These are phyloP conservation scores for Neostapfia colusana DNA, from an alignment of 176 grass and related monocot species.

Conservation along the genomic window DNA sequence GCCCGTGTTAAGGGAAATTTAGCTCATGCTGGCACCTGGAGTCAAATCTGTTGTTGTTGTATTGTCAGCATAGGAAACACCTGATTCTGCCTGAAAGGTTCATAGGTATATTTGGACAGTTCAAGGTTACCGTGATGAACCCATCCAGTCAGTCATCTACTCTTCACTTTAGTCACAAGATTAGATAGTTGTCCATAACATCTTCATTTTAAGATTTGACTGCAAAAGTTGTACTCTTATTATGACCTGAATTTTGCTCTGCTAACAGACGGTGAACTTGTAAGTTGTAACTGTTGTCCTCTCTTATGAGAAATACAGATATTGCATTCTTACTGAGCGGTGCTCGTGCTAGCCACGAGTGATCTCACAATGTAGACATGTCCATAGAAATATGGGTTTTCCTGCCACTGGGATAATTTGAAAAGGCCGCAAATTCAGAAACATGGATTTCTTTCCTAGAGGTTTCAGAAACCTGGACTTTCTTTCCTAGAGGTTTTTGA, in stretches of 20 bases:
- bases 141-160: not conserved
- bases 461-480: too few species aligned
- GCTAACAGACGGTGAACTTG: not conserved
- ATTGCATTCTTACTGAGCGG: not conserved
- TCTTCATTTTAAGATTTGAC: not conserved
- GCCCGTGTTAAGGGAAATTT: slow-evolving; percentile 78
- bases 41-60: not conserved
- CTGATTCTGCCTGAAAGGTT: slow-evolving; percentile 13
- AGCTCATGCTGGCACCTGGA: slow-evolving; percentile 12
- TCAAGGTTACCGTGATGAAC: not conserved
- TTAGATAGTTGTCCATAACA: slow-evolving; percentile 1
- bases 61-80: not conserved
- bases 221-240: not conserved
- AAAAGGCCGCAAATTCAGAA: too few species aligned
- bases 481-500: too few species aligned
- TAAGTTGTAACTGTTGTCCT: slow-evolving; percentile 10
- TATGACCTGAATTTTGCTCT: slow-evolving; percentile 5
- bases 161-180: not conserved
- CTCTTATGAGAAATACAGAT: slow-evolving; percentile 10
- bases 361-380: not conserved
- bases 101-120: not conserved
- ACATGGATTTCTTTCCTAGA: too few species aligned
- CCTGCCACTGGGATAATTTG: too few species aligned
- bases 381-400: not conserved
- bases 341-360: not conserved